phyloP scores from a whole-genome alignment of 345 rosid species.

The Pugionium cornutum region DNA sequence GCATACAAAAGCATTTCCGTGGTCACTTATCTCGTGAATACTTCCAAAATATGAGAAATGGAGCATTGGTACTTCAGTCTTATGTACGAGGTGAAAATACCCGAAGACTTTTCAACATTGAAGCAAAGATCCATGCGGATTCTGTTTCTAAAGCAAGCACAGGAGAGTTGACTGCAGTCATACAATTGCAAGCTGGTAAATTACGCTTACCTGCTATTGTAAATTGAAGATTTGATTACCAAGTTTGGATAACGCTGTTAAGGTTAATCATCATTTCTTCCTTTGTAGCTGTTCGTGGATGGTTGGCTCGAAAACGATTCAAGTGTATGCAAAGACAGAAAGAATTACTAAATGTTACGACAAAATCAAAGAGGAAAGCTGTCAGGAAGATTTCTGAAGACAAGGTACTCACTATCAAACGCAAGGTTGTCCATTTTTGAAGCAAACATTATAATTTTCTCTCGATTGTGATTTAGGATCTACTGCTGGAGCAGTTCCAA shows the following conservation, averaged over 20 bases:
- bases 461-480: constrained; percentile 49
- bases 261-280: constrained; percentile 25
- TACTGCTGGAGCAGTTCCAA: constrained; percentile 57
- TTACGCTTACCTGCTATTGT: constrained; percentile 3
- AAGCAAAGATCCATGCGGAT: constrained; percentile 38
- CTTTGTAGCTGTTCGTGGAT: constrained; percentile 75
- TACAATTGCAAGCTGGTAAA: constrained; percentile 81
- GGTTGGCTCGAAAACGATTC: constrained; percentile 67
- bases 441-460: constrained; percentile 1
- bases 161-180: constrained; percentile 51
- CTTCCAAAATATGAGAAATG: constrained; percentile 57
- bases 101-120: constrained; percentile 43
- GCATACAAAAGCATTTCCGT: constrained; percentile 71
- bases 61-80: constrained; percentile 63
- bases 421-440: constrained; percentile 15
- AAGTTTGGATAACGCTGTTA: constrained; percentile 9
- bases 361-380: constrained; percentile 46
- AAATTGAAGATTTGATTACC: constrained; percentile 4
- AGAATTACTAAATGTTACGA: constrained; percentile 44
- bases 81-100: constrained; percentile 67
- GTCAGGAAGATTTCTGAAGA: constrained; percentile 59
- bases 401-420: constrained; percentile 55
- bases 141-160: constrained; percentile 39
- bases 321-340: constrained; percentile 46
- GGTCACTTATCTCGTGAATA: constrained; percentile 54